Evolutionary conservation across 108 stramenopile species (phyloP).

Genomic region (Craspedostauros australis): DNA sequence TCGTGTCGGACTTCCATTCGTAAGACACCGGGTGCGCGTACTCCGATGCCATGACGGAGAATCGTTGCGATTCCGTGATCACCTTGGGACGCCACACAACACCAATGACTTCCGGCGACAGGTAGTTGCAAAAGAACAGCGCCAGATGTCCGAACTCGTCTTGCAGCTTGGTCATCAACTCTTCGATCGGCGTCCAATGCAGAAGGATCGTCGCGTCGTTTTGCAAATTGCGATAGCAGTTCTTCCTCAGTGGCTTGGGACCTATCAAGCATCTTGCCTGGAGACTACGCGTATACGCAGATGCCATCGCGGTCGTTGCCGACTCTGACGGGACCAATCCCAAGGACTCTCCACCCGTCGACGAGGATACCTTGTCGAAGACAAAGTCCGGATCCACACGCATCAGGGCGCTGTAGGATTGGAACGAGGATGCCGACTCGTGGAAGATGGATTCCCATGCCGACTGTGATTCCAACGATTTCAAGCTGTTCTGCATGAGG

Average conservation of each 20-base stretch:
- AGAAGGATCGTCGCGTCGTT: constrained; percentile 10
- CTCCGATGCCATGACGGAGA: constrained; percentile 68
- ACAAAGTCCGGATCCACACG: constrained; percentile 56
- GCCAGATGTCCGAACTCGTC: constrained; percentile 50
- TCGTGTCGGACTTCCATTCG: constrained; percentile 58
- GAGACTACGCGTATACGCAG: constrained; percentile 55
- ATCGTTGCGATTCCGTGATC: constrained; percentile 39
- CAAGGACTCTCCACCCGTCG: constrained; percentile 37
- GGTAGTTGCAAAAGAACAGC: constrained; percentile 79
- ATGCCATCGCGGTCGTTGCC: constrained; percentile 18
- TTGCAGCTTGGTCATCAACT: constrained; percentile 45
- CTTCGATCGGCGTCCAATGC: constrained; percentile 64
- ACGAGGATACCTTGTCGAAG: constrained; percentile 59
- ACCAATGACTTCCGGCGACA: constrained; percentile 68
- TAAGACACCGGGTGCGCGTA: constrained; percentile 42
- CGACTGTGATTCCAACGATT: constrained; percentile 9
- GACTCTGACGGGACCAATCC: background rate
- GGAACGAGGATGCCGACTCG: constrained; percentile 56
- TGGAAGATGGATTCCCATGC: constrained; percentile 64
- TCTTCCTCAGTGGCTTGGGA: constrained; percentile 57
- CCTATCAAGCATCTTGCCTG: constrained; percentile 39
- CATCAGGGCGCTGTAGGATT: constrained; percentile 69
- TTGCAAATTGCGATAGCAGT: constrained; percentile 63
- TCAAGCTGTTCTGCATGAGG: constrained; percentile 35
- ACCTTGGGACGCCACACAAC: constrained; percentile 69